A percentile compares a stretch with the other conserved stretches of the same genome.
Conservation (phyloP, 208 protist genomes). For the Crithidia fasciculata region DNA sequence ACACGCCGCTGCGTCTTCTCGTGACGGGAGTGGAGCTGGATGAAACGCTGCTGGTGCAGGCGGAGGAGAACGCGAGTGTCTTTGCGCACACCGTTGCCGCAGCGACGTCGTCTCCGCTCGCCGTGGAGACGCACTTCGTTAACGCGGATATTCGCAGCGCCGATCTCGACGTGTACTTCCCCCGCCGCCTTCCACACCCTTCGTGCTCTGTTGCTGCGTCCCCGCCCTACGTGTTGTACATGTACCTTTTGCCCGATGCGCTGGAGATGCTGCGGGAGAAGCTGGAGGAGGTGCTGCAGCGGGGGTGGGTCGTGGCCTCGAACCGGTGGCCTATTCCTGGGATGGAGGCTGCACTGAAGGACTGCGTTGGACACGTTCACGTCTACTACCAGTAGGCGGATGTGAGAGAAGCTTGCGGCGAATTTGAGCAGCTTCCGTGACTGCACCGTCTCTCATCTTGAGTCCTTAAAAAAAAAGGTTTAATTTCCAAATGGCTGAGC, state of each 20-base stretch:
- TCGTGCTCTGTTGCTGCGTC: not conserved
- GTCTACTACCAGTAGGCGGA: conserved; percentile 36
- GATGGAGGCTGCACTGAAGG: conserved; percentile 30
- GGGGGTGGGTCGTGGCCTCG: conserved; percentile 55
- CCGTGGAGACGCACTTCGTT: conserved; percentile 32
- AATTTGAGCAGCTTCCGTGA: not conserved
- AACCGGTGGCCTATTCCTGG: conserved; percentile 70
- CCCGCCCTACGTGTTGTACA: conserved; percentile 49
- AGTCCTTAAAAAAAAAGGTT: not conserved
- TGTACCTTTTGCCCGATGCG: conserved; percentile 77
- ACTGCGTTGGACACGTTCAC: conserved; percentile 38
- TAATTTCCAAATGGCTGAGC: no score
- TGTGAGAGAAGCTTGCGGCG: not conserved
- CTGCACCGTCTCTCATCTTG: not conserved
- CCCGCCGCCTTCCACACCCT: conserved; percentile 6
- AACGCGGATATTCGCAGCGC: conserved; percentile 45
- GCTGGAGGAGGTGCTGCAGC: conserved; percentile 40
- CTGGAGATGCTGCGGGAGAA: conserved; percentile 48
- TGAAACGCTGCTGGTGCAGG: conserved; percentile 47
- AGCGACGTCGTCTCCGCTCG: conserved; percentile 15
- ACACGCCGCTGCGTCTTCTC: conserved; percentile 5
- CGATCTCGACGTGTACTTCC: conserved; percentile 45
- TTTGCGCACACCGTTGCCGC: conserved; percentile 5
- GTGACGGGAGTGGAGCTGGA: conserved; percentile 71
- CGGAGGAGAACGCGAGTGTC: conserved; percentile 12